A percentile compares a stretch with the other conserved stretches of the same genome.
These are phyloP conservation scores for Camelina hispida DNA, from an alignment of 345 rosid species.

Conservation along the genomic window DNA sequence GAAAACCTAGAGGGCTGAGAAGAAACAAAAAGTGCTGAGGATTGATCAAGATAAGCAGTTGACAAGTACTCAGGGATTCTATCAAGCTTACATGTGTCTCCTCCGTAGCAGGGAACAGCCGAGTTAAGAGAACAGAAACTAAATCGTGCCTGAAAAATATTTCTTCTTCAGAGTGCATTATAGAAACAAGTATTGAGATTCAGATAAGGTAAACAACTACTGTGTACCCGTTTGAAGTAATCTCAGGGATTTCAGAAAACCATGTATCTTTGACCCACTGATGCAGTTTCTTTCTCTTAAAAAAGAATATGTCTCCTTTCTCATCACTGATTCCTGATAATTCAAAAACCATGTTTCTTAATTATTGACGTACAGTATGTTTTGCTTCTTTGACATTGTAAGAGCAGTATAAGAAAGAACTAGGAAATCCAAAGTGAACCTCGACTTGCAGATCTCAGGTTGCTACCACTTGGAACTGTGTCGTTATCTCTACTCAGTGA, in stretches of 20 bases:
- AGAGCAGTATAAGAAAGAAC: constrained; percentile 18
- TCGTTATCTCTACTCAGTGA: constrained; percentile 37
- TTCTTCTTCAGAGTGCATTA: constrained; percentile 40
- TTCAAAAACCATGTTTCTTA: constrained; percentile 25
- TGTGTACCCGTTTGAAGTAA: constrained; percentile 56
- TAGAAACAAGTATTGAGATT: constrained; percentile 21
- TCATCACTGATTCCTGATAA: constrained; percentile 51
- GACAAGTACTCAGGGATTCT: constrained; percentile 7
- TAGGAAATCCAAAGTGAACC: constrained; percentile 31
- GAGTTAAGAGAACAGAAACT: constrained; percentile 59
- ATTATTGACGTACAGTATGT: constrained; percentile 11
- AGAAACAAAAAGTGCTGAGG: constrained; percentile 27
- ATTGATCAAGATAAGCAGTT: constrained; percentile 31
- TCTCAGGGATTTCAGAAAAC: constrained; percentile 54
- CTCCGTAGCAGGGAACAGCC: constrained; percentile 50
- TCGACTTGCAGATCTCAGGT: constrained; percentile 37
- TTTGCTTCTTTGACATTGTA: constrained; percentile 9
- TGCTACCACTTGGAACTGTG: constrained; percentile 25
- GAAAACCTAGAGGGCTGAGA: constrained; percentile 48
- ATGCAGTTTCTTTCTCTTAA: constrained; percentile 60
- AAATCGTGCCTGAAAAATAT: constrained; percentile 58
- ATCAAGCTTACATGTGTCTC: constrained; percentile 57
- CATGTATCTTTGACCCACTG: constrained; percentile 58
- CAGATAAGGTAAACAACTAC: not conserved
- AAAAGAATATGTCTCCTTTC: constrained; percentile 51